Evolutionary conservation across 176 grass and related monocot species (phyloP).

Genomic region (Rhynchospora tenuis): DNA sequence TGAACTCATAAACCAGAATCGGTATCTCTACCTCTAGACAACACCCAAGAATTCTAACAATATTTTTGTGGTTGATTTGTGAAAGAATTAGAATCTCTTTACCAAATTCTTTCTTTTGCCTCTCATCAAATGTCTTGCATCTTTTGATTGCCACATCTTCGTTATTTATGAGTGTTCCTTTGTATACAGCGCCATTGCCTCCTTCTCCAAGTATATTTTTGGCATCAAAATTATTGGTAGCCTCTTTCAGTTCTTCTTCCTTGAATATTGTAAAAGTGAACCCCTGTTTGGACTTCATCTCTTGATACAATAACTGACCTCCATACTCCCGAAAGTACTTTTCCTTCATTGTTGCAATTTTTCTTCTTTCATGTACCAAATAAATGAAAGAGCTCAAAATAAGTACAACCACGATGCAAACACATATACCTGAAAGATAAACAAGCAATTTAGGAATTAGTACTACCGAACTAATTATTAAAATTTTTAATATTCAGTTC

Average conservation of each 20-base stretch:
- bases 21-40: constrained; percentile 57
- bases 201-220: constrained; percentile 51
- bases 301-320: constrained; percentile 41
- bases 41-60: constrained; percentile 47
- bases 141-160: constrained; percentile 42
- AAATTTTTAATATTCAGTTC: neutral
- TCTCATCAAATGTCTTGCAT: constrained; percentile 41
- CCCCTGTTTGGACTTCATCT: constrained; percentile 55
- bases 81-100: constrained; percentile 80
- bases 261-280: constrained; percentile 56
- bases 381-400: constrained; percentile 12
- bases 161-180: constrained; percentile 35
- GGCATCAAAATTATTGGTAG: constrained; percentile 49
- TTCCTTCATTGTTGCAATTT: constrained; percentile 32
- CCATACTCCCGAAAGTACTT: constrained; percentile 67
- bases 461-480: neutral
- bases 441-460: neutral
- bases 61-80: constrained; percentile 51
- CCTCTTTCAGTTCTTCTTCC: constrained; percentile 49
- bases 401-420: constrained; percentile 24
- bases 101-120: constrained; percentile 69
- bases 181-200: constrained; percentile 73
- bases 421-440: constrained; percentile 32
- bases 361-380: constrained; percentile 35
- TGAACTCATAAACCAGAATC: constrained; percentile 47